Percentiles rank a stretch among this genome's conserved stretches.
These are phyloP conservation scores for Clitocybe nebularis DNA, from an alignment of 1,284 basidiomycete genomes.

Conservation along the genomic window DNA sequence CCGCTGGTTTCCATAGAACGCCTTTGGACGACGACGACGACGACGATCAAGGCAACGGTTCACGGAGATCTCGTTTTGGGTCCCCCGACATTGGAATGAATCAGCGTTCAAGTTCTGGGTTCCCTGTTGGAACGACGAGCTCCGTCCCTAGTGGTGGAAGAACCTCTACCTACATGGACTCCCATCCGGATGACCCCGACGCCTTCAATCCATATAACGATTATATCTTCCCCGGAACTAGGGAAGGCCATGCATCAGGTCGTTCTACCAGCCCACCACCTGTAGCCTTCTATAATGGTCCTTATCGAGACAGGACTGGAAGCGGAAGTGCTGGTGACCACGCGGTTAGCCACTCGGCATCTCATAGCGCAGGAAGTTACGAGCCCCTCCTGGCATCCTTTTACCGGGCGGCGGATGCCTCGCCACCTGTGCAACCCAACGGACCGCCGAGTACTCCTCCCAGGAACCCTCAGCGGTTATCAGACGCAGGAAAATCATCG, in stretches of 20 bases:
- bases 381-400: constrained; percentile 58
- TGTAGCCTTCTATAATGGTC: constrained; percentile 29
- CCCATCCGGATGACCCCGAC: constrained; percentile 24
- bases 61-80: constrained; percentile 22
- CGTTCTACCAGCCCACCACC: constrained; percentile 45
- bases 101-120: constrained; percentile 32
- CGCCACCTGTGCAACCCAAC: constrained; percentile 14
- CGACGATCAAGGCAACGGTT: constrained; percentile 26
- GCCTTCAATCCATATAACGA: constrained; percentile 56
- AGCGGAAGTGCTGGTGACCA: constrained; percentile 30
- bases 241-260: constrained; percentile 42
- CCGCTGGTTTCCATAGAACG: constrained; percentile 58
- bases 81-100: constrained; percentile 28
- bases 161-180: constrained; percentile 30
- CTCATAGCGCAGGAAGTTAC: constrained; percentile 56
- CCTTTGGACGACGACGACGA: constrained; percentile 68
- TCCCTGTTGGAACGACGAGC: constrained; percentile 23
- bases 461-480: constrained; percentile 36
- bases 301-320: constrained; percentile 35
- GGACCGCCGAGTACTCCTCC: constrained; percentile 37
- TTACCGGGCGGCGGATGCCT: constrained; percentile 19
- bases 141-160: constrained; percentile 28
- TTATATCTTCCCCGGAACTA: constrained; percentile 30
- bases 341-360: constrained; percentile 38
- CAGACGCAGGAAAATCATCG: constrained; percentile 19